Conservation (phyloP, 164 flowering plant species). For the Tetrastigma voinierianum region DNA sequence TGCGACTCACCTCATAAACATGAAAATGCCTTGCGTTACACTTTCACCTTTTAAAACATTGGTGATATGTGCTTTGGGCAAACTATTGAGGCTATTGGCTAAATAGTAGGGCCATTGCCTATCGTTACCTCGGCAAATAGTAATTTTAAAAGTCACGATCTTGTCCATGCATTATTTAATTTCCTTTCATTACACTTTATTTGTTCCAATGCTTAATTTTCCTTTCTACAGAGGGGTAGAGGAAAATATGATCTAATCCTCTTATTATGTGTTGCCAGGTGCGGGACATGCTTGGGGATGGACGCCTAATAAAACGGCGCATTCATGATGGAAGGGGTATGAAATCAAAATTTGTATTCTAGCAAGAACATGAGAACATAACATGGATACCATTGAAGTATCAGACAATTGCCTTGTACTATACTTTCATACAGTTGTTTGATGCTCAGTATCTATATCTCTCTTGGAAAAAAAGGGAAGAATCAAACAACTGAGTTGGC, state of each 20-base stretch:
- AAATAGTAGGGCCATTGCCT: background rate
- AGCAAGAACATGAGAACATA: background rate
- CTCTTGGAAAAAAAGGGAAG: too few relatives aligned
- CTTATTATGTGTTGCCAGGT: constrained; percentile 46
- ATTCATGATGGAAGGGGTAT: constrained; percentile 90
- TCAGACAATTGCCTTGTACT: background rate
- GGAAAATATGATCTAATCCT: constrained; percentile 4
- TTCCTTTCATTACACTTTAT: background rate
- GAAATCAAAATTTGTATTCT: background rate
- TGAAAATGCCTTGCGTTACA: too few relatives aligned
- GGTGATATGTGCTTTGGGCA: too few relatives aligned
- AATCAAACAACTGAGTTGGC: too few relatives aligned
- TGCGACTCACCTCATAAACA: too few relatives aligned
- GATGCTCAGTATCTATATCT: too few relatives aligned
- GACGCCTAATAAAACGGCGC: constrained; percentile 94
- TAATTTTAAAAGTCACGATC: background rate
- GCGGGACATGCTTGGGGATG: constrained; percentile 98
- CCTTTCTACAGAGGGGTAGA: background rate
- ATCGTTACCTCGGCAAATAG: background rate
- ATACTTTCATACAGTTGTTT: background rate
- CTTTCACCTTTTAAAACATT: too few relatives aligned
- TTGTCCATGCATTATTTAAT: background rate
- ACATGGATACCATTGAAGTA: background rate
- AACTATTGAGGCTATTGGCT: background rate
- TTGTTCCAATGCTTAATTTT: background rate